Conservation (phyloP, 2,329 filamentous ascomycete species). For the Diaporthe amygdali region DNA sequence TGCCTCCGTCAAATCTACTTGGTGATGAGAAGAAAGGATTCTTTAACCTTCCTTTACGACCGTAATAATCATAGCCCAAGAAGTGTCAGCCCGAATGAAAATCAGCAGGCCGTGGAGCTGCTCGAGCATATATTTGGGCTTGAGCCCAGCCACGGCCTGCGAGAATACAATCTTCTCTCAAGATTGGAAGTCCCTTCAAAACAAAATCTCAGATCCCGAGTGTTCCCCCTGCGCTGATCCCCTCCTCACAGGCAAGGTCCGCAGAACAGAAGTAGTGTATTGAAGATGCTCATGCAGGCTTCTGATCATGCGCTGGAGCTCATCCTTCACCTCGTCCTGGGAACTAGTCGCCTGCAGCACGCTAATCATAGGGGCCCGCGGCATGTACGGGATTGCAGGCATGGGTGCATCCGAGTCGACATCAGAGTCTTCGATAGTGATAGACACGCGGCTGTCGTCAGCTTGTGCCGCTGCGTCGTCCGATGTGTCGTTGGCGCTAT, state of each 20-base stretch:
- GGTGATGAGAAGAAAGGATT: background rate
- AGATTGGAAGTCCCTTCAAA: background rate
- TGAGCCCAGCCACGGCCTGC: background rate
- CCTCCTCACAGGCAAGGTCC: slow-evolving; percentile 33
- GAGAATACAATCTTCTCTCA: background rate
- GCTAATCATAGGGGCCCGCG: slow-evolving; percentile 50
- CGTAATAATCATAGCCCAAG: too few species aligned
- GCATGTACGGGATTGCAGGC: slow-evolving; percentile 42
- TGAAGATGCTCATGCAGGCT: slow-evolving; percentile 41
- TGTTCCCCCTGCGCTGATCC: slow-evolving; percentile 11
- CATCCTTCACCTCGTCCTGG: slow-evolving; percentile 37
- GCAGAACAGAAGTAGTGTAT: slow-evolving; percentile 35
- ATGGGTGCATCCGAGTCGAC: slow-evolving; percentile 24
- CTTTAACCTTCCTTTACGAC: background rate
- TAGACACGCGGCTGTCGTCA: slow-evolving; percentile 18
- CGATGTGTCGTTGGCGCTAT: slow-evolving; percentile 20
- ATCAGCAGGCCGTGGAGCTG: too few species aligned
- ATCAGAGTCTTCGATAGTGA: slow-evolving; percentile 23
- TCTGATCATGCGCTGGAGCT: slow-evolving; percentile 39
- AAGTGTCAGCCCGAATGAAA: too few species aligned
- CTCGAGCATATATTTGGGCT: background rate
- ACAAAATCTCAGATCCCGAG: slow-evolving; percentile 2
- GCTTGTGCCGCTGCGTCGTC: slow-evolving; percentile 22
- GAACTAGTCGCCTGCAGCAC: slow-evolving; percentile 48
- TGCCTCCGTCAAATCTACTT: background rate